Conservation (phyloP, 2,329 filamentous ascomycete species). For the Trichothecium roseum region DNA sequence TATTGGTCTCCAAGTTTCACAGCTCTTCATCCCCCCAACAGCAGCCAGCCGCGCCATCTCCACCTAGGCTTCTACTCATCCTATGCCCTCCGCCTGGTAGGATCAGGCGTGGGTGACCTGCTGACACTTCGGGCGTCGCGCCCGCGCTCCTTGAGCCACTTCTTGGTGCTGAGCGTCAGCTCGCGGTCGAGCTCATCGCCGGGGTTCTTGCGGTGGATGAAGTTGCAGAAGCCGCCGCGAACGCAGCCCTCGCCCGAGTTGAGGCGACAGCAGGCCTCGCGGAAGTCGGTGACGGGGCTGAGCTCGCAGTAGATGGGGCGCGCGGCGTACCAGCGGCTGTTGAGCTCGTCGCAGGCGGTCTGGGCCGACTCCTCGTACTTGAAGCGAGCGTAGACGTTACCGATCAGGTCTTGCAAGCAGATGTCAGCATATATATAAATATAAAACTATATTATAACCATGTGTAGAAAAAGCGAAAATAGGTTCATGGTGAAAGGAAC, state of each 20-base stretch:
- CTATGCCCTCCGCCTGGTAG: conserved; percentile 61
- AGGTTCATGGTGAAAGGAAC: too few species aligned
- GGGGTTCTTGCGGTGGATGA: conserved; percentile 97
- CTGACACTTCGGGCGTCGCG: conserved; percentile 73
- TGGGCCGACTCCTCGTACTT: conserved; percentile 98
- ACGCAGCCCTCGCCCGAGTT: conserved; percentile 95
- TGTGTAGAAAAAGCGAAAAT: too few species aligned
- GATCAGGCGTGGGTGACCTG: conserved; percentile 79
- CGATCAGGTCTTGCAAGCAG: conserved; percentile 77
- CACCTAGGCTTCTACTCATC: too few species aligned
- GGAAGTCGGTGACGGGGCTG: conserved; percentile 92
- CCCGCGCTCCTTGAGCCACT: conserved; percentile 83
- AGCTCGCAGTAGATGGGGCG: conserved; percentile 97
- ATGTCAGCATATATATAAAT: too few species aligned
- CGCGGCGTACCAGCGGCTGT: conserved; percentile 92
- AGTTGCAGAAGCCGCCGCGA: conserved; percentile 95
- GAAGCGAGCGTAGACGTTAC: conserved; percentile 98
- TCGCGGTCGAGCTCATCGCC: conserved; percentile 80
- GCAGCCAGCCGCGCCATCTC: too few species aligned
- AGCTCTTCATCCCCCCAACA: neutral
- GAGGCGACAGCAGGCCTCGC: conserved; percentile 91
- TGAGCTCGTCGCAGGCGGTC: conserved; percentile 85
- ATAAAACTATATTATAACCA: too few species aligned
- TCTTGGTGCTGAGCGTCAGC: conserved; percentile 80
- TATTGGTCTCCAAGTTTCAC: neutral